phyloP scores from a whole-genome alignment of 2,329 filamentous ascomycete species.

The Monascus ruber region DNA sequence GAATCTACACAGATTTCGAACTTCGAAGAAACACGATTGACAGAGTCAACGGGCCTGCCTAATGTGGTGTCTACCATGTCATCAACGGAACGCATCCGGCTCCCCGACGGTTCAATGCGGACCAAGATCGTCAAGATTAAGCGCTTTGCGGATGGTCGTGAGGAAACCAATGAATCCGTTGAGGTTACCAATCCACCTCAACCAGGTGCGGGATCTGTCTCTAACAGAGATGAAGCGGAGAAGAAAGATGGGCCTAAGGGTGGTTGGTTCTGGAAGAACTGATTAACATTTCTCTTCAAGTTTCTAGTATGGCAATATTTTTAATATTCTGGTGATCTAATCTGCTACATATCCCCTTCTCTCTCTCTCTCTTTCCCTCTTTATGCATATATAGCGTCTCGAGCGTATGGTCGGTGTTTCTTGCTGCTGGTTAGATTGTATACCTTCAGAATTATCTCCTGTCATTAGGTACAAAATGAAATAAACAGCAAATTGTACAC shows the following conservation, averaged over 20 bases:
- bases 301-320: no score
- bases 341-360: no score
- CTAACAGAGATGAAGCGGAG: conserved; percentile 4
- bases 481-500: no score
- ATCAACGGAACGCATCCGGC: conserved; percentile 43
- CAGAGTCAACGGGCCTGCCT: not conserved
- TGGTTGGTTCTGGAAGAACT: conserved; percentile 30
- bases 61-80: conserved; percentile 45
- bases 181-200: conserved; percentile 25
- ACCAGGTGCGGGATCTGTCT: conserved; percentile 3
- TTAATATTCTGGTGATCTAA: no score
- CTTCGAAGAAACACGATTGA: conserved; percentile 1
- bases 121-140: conserved; percentile 48
- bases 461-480: no score
- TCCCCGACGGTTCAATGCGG: conserved; percentile 46
- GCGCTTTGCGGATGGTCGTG: conserved; percentile 48
- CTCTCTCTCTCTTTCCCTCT: no score
- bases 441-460: no score
- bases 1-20: conserved; percentile 6
- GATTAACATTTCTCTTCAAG: not conserved
- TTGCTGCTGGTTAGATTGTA: no score
- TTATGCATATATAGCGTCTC: no score
- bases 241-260: conserved; percentile 8
- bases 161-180: conserved; percentile 46
- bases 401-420: no score